These are phyloP conservation scores for Dissophora globulifera DNA, from an alignment of 192 early-diverging fungal genomes.

Conservation along the genomic window DNA sequence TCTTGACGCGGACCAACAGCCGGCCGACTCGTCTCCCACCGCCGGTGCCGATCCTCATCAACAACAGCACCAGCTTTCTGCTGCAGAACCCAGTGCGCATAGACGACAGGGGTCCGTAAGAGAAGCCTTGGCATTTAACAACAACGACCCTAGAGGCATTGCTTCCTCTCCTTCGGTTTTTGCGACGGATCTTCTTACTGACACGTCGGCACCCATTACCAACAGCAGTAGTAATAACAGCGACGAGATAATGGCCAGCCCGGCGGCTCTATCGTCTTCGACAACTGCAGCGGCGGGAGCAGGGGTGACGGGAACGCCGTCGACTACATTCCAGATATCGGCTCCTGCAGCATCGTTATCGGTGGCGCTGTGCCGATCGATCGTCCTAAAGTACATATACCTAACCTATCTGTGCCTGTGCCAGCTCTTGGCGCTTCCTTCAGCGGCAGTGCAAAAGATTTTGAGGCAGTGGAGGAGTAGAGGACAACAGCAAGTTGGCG, in stretches of 20 bases:
- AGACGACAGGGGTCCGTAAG: too few relatives aligned
- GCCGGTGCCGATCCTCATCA: neutral
- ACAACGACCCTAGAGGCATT: neutral
- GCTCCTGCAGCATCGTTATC: conserved; percentile 16
- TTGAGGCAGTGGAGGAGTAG: neutral
- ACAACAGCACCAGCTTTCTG: neutral
- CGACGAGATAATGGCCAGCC: neutral
- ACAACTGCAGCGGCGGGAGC: neutral
- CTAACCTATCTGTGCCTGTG: conserved; percentile 35
- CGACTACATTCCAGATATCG: conserved; percentile 6
- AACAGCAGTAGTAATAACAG: neutral
- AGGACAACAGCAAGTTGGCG: neutral
- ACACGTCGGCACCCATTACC: neutral
- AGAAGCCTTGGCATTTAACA: neutral
- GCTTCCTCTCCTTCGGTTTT: neutral
- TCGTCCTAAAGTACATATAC: conserved; percentile 46
- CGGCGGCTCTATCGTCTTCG: too few relatives aligned
- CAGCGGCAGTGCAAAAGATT: conserved; percentile 17
- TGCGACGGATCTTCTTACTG: neutral
- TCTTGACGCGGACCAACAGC: neutral
- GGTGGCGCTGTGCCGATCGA: conserved; percentile 44
- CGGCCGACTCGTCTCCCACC: too few relatives aligned
- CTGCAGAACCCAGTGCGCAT: too few relatives aligned
- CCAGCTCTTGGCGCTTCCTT: conserved; percentile 23
- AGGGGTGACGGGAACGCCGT: neutral